Evolutionary conservation across 1,284 basidiomycete genomes (phyloP).

Genomic region (Cutaneotrichosporon daszewskae): DNA sequence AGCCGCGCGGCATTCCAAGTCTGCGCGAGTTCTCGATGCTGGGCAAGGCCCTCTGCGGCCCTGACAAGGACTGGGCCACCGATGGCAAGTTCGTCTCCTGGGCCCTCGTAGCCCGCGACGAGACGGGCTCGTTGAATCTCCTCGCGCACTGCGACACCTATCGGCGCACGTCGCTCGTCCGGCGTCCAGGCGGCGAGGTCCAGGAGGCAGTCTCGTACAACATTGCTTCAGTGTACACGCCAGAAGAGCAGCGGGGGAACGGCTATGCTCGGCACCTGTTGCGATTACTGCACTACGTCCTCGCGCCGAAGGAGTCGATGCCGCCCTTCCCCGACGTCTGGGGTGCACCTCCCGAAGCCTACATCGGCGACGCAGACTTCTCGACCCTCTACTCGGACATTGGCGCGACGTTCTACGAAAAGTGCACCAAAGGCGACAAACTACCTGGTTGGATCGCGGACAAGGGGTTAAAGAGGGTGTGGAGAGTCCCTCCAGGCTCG

Average conservation of each 20-base stretch:
- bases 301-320: constrained; percentile 13
- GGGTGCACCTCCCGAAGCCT: constrained; percentile 19
- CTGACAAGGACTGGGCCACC: constrained; percentile 2
- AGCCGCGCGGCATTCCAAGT: not conserved
- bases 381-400: constrained; percentile 35
- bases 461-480: not conserved
- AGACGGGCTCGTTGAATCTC: constrained; percentile 2
- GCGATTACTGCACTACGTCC: constrained; percentile 29
- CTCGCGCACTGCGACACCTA: constrained; percentile 6
- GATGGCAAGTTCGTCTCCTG: constrained; percentile 5
- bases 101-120: constrained; percentile 11
- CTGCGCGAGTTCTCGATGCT: not conserved
- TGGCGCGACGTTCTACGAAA: constrained; percentile 29
- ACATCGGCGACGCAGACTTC: constrained; percentile 15
- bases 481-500: not conserved
- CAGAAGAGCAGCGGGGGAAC: constrained; percentile 21
- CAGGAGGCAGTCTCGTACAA: constrained; percentile 19
- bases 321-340: constrained; percentile 24
- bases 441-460: constrained; percentile 5
- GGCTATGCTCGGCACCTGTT: constrained; percentile 36
- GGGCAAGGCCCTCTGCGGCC: constrained; percentile 2
- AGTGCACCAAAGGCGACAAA: constrained; percentile 14
- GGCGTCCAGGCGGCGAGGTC: not conserved
- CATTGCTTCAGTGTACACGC: constrained; percentile 35
- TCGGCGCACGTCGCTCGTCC: not conserved